Evolutionary conservation across 371 early-diverging fungal genomes (phyloP), one percentile per base, ranked within the genome.

Genomic region (Lichtheimia hyalospora): DNA sequence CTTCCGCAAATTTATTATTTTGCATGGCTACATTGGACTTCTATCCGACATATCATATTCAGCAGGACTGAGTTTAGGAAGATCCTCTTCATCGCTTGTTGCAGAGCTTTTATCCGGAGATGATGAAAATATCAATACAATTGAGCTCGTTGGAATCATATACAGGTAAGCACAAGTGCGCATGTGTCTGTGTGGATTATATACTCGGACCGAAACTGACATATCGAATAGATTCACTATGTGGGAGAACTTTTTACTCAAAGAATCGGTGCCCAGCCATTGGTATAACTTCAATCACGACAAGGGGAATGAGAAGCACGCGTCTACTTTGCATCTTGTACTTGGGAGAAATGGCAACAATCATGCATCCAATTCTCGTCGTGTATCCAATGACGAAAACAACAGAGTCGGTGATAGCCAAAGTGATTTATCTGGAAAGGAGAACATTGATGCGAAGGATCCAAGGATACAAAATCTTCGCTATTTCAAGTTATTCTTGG

Each of bases 31-130:
- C 44, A 73, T 86, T 18, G 85, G 87, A 3, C 65, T 94, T 21
- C 62, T 91, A 8, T 83, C 89, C n/a, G 94, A 93, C 62, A 75
- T 92, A 18, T 93, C 84, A 66, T 82, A 80, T 49, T 83, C 89
- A 0, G 82, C 89, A 48, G 64, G 79, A 3, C 71, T 90, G 18
- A 46, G n/a, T 39, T 81, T 89, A 0, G 79, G 85, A 5, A 85
- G 85, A 51, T 84, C 82, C 54, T 84, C 85, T 21, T 69, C 74
- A 2, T 79, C 89, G n/a, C 71, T 91, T 2, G 69, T 88, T 0
- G 71, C 84, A 16, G 84, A 84, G 18, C 87, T 91, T 44, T 63
- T 82, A 13, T 79, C 78, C 16, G 71, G 34, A 10, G 34, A 70
- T 39, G 67, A 74, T 5, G 64, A 71, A 1, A 83, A 86, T 12